Conservation (phyloP, 2,329 filamentous ascomycete genomes). For the Claviceps capensis region DNA sequence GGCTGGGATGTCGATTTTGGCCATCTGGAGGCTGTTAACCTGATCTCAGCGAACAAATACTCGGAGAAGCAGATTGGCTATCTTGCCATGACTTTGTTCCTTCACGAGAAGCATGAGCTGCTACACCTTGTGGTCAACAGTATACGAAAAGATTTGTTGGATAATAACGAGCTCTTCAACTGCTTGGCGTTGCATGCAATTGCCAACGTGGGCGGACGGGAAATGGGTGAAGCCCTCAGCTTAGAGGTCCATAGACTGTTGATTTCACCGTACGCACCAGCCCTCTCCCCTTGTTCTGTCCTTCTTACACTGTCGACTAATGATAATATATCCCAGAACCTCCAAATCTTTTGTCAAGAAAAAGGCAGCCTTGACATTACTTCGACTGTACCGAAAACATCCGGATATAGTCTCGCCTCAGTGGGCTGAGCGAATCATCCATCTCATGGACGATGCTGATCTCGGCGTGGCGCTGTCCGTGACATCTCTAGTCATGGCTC, state of each 20-base stretch:
- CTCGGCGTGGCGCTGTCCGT: slow-evolving; percentile 91
- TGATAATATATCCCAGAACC: slow-evolving; percentile 20
- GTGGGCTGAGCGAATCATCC: slow-evolving; percentile 96
- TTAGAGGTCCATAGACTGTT: slow-evolving; percentile 83
- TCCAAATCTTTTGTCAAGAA: slow-evolving; percentile 99
- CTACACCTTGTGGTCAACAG: slow-evolving; percentile 95
- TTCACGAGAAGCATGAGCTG: slow-evolving; percentile 94
- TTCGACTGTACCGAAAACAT: slow-evolving; percentile 88
- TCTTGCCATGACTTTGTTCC: slow-evolving; percentile 88
- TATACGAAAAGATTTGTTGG: slow-evolving; percentile 87
- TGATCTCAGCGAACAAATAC: slow-evolving; percentile 93
- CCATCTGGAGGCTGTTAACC: slow-evolving; percentile 92
- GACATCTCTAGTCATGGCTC: slow-evolving; percentile 85
- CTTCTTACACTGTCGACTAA: not conserved
- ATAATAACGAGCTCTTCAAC: slow-evolving; percentile 95
- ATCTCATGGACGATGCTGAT: slow-evolving; percentile 94
- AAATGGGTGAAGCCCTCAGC: slow-evolving; percentile 92
- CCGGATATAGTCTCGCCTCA: slow-evolving; percentile 88
- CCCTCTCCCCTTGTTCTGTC: not conserved
- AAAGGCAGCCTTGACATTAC: slow-evolving; percentile 86
- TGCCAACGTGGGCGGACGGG: slow-evolving; percentile 88
- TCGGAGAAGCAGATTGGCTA: slow-evolving; percentile 99
- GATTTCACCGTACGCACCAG: slow-evolving; percentile 67
- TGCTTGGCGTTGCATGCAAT: slow-evolving; percentile 94
- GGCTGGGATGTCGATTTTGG: slow-evolving; percentile 99